A percentile compares a stretch with the other conserved stretches of the same genome.
phyloP scores from a whole-genome alignment of 176 grass and related monocot genomes.

The Oryza australiensis region DNA sequence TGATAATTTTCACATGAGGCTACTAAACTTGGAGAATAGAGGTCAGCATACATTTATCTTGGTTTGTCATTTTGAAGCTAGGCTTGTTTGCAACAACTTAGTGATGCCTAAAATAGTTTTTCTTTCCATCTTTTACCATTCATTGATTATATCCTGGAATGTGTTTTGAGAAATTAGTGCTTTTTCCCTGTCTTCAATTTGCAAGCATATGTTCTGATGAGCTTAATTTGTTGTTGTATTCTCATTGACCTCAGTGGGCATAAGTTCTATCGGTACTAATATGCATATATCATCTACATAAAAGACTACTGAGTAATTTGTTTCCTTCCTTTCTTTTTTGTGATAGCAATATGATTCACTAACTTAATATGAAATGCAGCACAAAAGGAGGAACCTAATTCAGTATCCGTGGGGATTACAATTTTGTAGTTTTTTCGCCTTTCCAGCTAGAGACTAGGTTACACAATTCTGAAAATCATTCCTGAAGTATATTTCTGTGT shows the following conservation, averaged over 20 bases:
- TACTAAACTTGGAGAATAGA: conserved; percentile 78
- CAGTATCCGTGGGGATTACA: not conserved
- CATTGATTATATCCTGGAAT: not conserved
- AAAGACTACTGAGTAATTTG: not conserved
- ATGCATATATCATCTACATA: not conserved
- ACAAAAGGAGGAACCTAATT: not conserved
- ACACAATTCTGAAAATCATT: not conserved
- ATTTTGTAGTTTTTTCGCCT: not conserved
- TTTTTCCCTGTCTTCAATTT: not conserved
- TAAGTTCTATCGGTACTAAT: not conserved
- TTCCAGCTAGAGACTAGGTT: conserved; percentile 19
- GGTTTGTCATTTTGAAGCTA: not conserved
- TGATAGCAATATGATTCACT: not conserved
- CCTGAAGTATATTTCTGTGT: conserved; percentile 5
- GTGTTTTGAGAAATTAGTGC: not conserved
- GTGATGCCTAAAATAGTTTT: not conserved
- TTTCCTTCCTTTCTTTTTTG: not conserved
- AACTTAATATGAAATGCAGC: not conserved
- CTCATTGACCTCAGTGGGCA: not conserved
- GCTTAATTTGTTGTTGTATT: conserved; percentile 2
- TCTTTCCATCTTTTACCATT: not conserved
- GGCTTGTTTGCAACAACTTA: not conserved
- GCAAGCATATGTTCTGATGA: not conserved
- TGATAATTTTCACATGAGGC: conserved; percentile 70
- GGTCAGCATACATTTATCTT: conserved; percentile 38